Evolutionary conservation across 2,329 filamentous ascomycete genomes (phyloP), one percentile per base, ranked within the genome.

Genomic region (Thelonectria rubi): DNA sequence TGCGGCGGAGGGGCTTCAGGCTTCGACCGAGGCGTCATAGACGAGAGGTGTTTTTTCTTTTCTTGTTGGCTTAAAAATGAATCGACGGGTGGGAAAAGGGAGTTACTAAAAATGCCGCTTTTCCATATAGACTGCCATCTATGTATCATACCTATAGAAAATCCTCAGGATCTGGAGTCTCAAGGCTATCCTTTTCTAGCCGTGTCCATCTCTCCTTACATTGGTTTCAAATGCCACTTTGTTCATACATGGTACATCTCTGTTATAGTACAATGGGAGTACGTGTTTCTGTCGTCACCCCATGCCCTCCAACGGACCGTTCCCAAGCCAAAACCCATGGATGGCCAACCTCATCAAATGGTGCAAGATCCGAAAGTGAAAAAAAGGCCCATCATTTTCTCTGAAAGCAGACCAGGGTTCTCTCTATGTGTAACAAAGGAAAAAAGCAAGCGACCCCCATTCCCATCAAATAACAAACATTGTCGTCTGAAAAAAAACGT

Each of bases 1-100:
- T 60, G 87, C 87, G 39, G 90, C 92, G 60, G 88, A 87, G 69
- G 81, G 81, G 0, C 76, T 84, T 12, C 78, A 82, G 60, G 71
- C 77, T 11, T 82, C 81, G 26, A 84, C 81, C 0, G 82, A 85
- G 67, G 68, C 66, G 39, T 64, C 58, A 8, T 61, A 53, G 18
- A 47, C 7, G 5, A 26, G 11, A 9, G 2, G 12, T 7, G 39
- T 17, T 42, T 17, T 9, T n/a, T 17, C 6, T 42, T 20, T 42
- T 17, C 2, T 5, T 42, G 15, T 42, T 42, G 17, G 34, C 4
- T 37, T 14, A 14, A 34, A 34, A 15, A n/a, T 42, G 39, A 42
- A 30, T 30, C n/a, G 39, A 40, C 3, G n/a, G 14, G n/a, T 18
- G 17, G 17, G 18, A 47, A 15, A 26, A 42, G n/a, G 15, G n/a